These are phyloP conservation scores for rapeseed (Brassica napus) DNA, from an alignment of 345 rosid genomes.

Conservation along the genomic window DNA sequence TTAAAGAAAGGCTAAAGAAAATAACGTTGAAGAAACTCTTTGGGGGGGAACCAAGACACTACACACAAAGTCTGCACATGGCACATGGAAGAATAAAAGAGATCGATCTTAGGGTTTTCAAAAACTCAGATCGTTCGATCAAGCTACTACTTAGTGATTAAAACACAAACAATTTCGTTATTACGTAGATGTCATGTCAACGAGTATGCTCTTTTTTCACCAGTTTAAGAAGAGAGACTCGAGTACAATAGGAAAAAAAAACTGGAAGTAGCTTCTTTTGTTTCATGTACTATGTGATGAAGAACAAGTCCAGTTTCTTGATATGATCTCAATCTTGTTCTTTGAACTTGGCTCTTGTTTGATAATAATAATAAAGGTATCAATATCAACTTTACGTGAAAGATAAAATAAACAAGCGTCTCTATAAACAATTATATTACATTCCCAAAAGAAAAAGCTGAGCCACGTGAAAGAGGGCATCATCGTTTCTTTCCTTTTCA, in stretches of 20 bases:
- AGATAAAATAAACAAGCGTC: no score
- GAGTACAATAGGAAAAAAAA: slow-evolving; percentile 30
- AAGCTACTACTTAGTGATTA: slow-evolving; percentile 24
- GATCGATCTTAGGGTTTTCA: slow-evolving; percentile 8
- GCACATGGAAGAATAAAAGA: slow-evolving; percentile 25
- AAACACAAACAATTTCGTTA: slow-evolving; percentile 16
- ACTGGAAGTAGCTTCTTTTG: slow-evolving; percentile 23
- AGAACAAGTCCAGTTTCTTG: slow-evolving; percentile 29
- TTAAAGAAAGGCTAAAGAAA: slow-evolving; percentile 3
- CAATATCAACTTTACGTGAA: background rate
- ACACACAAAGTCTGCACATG: slow-evolving; percentile 6
- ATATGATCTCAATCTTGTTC: background rate
- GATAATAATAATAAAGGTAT: background rate
- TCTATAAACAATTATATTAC: background rate
- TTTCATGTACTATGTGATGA: slow-evolving; percentile 25
- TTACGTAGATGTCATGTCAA: slow-evolving; percentile 36
- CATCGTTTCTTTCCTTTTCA: slow-evolving; percentile 37
- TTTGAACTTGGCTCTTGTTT: background rate
- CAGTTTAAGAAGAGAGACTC: slow-evolving; percentile 30
- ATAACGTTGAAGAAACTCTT: slow-evolving; percentile 13
- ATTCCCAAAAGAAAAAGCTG: slow-evolving; percentile 22
- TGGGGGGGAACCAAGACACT: background rate
- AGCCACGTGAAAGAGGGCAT: slow-evolving; percentile 18
- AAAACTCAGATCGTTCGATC: slow-evolving; percentile 2
- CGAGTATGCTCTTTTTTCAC: slow-evolving; percentile 19